Conservation (phyloP, 495 filamentous ascomycete genomes). For the Podospora pseudocomata region DNA sequence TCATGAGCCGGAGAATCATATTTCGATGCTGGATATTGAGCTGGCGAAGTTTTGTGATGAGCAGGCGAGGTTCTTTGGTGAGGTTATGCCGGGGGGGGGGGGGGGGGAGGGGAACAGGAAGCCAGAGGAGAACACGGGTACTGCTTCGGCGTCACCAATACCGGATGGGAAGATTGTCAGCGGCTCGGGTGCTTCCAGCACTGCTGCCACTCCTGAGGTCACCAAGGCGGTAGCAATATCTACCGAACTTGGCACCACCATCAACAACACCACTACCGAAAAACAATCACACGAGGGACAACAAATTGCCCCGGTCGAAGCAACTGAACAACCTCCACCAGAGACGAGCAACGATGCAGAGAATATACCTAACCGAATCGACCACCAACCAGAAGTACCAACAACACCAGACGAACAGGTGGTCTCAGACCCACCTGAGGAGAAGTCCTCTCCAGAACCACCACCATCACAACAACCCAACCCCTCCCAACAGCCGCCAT, state of each 20-base stretch:
- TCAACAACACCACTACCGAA: neutral
- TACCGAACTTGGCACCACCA: neutral
- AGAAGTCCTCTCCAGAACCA: too few relatives aligned
- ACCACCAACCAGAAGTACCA: neutral
- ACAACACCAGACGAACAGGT: neutral
- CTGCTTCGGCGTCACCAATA: neutral
- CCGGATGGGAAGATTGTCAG: neutral
- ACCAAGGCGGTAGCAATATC: neutral
- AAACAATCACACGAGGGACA: neutral
- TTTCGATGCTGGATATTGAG: neutral
- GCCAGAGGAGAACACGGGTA: neutral
- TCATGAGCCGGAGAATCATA: neutral
- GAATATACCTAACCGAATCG: neutral
- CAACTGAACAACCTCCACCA: neutral
- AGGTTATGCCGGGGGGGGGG: neutral
- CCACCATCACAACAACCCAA: too few relatives aligned
- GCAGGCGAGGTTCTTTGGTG: neutral
- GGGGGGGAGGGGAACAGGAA: neutral
- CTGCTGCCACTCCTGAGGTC: neutral
- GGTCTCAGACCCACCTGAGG: too few relatives aligned
- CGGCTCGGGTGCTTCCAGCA: neutral
- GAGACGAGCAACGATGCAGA: neutral
- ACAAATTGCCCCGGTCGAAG: neutral
- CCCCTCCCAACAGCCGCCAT: too few relatives aligned
- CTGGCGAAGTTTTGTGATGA: neutral